These are phyloP conservation scores for Geotrichum fermentans DNA, from an alignment of 1,139 yeast genomes.

Conservation along the genomic window DNA sequence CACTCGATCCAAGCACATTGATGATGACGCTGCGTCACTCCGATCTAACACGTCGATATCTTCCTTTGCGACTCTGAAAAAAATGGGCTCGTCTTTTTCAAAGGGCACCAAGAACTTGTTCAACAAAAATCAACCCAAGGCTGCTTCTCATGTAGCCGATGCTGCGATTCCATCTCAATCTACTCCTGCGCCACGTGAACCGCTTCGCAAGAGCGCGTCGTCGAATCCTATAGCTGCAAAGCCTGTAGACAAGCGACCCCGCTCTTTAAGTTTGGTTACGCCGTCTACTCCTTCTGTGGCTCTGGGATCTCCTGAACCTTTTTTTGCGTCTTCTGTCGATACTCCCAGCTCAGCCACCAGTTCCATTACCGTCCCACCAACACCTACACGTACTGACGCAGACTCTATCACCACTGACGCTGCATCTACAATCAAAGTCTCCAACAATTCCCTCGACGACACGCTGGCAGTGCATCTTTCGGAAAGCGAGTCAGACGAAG, in stretches of 20 bases:
- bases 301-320: conserved; percentile 20
- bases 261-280: conserved; percentile 12
- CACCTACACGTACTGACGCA: conserved; percentile 1
- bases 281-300: conserved; percentile 28
- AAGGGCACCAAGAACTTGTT: conserved; percentile 15
- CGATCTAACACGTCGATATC: conserved; percentile 30
- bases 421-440: conserved; percentile 13
- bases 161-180: background rate
- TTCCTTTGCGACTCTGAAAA: conserved; percentile 31
- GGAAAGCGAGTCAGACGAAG: conserved; percentile 25
- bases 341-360: background rate
- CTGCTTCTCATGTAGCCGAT: background rate
- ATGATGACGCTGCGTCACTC: conserved; percentile 27
- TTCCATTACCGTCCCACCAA: background rate
- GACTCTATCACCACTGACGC: conserved; percentile 13
- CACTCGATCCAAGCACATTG: conserved; percentile 12
- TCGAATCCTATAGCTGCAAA: background rate
- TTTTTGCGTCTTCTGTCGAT: background rate
- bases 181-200: background rate
- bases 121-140: background rate
- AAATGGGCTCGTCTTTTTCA: conserved; percentile 23
- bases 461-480: conserved; percentile 8
- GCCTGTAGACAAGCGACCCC: background rate
- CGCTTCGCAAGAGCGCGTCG: background rate
- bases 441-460: conserved; percentile 3